Conservation (phyloP, 148 eudicot species). For the Diospyros lotus region DNA sequence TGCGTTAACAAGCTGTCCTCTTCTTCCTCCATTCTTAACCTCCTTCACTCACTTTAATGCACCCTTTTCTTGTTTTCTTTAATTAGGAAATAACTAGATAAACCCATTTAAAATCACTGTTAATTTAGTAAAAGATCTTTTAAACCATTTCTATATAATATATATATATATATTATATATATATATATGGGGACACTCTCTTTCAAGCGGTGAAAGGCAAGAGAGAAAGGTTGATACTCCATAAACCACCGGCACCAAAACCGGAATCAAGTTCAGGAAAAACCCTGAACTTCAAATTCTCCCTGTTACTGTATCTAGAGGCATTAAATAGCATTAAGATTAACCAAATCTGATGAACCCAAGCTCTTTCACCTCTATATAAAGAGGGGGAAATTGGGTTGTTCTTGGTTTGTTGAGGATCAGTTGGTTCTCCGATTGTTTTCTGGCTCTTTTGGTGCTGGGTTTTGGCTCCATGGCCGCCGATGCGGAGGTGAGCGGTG, state of each 20-base stretch:
- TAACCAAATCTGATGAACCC: constrained; percentile 12
- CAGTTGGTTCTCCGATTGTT: neutral
- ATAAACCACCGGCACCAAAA: constrained; percentile 25
- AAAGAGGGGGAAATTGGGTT: constrained; percentile 1
- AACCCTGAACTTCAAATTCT: constrained; percentile 21
- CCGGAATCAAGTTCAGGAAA: constrained; percentile 2
- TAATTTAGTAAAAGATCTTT: no score
- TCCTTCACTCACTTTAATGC: neutral
- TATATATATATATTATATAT: no score
- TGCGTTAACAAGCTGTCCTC: constrained; percentile 18
- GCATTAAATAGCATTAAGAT: constrained; percentile 10
- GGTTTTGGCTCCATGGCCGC: constrained; percentile 39
- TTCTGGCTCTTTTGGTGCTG: neutral
- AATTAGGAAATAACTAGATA: no score
- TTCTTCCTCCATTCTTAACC: neutral
- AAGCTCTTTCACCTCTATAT: constrained; percentile 12
- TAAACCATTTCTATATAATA: no score
- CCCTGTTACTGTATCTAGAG: constrained; percentile 20
- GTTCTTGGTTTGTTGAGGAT: neutral
- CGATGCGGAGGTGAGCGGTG: constrained; percentile 34
- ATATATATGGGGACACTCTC: no score
- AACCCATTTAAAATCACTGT: no score
- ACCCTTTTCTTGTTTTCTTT: neutral
- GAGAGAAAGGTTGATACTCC: constrained; percentile 1
- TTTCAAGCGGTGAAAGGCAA: no score